Conservation (phyloP, 305 asterid species). For the Fraxinus latifolia region DNA sequence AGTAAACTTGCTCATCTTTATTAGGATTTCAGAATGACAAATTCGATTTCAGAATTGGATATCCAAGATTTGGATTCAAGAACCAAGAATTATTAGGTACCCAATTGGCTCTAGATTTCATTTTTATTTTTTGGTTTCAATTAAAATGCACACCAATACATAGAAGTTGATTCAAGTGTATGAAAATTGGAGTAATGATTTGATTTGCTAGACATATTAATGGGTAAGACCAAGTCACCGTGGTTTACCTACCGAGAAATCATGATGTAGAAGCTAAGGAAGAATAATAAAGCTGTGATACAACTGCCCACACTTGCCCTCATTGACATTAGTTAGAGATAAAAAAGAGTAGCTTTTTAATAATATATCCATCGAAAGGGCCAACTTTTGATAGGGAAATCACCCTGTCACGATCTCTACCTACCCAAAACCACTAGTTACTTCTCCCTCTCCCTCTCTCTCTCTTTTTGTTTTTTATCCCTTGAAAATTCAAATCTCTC, state of each 20-base stretch:
- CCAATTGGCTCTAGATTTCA: not conserved
- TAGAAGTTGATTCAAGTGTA: not conserved
- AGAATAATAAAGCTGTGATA: slow-evolving; percentile 29
- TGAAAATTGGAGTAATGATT: not conserved
- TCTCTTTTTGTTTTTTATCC: not conserved
- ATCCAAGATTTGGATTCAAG: not conserved
- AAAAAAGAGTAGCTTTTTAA: slow-evolving; percentile 19
- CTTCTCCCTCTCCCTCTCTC: not conserved
- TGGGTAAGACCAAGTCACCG: slow-evolving; percentile 28
- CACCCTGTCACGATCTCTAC: slow-evolving; percentile 58
- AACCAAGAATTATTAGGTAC: not conserved
- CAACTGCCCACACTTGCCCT: slow-evolving; percentile 13
- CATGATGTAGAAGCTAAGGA: slow-evolving; percentile 28
- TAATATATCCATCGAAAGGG: slow-evolving; percentile 31
- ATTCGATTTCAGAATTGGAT: too few species aligned
- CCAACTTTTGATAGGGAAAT: slow-evolving; percentile 52
- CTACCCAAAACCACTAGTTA: slow-evolving; percentile 65
- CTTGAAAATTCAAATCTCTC: not conserved
- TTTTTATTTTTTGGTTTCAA: too few species aligned
- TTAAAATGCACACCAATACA: not conserved
- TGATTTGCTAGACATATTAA: slow-evolving; percentile 15
- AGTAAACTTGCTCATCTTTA: too few species aligned
- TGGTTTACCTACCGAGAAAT: slow-evolving; percentile 42
- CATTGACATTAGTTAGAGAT: slow-evolving; percentile 16
- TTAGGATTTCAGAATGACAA: too few species aligned